Conservation (phyloP, 2,329 filamentous ascomycete genomes). For the Neofusicoccum sp. region DNA sequence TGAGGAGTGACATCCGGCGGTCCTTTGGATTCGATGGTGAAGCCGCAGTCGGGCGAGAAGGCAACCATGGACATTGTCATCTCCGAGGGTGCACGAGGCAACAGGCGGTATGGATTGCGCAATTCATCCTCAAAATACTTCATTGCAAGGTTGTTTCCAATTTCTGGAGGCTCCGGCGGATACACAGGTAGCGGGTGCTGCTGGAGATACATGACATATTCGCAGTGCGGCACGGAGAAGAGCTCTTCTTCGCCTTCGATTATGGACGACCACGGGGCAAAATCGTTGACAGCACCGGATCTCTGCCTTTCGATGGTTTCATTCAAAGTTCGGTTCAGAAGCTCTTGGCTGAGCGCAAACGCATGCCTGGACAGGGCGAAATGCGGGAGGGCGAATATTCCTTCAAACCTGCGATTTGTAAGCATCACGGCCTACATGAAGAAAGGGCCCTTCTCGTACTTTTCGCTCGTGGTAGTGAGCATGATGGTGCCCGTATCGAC, state of each 20-base stretch:
- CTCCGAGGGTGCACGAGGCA: conserved; percentile 53
- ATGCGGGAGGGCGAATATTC: conserved; percentile 87
- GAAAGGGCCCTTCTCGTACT: conserved; percentile 50
- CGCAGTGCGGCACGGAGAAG: conserved; percentile 74
- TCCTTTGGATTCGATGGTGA: conserved; percentile 63
- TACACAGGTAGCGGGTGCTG: conserved; percentile 55
- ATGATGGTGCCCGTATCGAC: conserved; percentile 77
- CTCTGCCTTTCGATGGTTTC: conserved; percentile 68
- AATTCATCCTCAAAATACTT: conserved; percentile 61
- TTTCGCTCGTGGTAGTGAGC: conserved; percentile 88
- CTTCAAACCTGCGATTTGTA: conserved; percentile 59
- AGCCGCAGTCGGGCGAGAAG: conserved; percentile 70
- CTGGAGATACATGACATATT: conserved; percentile 86
- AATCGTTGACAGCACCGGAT: conserved; percentile 53
- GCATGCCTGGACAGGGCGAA: conserved; percentile 64
- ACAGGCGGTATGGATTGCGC: conserved; percentile 60
- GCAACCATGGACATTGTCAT: conserved; percentile 62
- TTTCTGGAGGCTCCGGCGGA: conserved; percentile 7
- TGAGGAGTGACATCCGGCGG: conserved; percentile 57
- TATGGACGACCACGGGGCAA: conserved; percentile 77
- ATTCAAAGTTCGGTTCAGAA: conserved; percentile 74
- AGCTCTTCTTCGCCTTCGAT: conserved; percentile 60
- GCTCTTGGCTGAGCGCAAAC: conserved; percentile 50
- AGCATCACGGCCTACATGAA: background rate
- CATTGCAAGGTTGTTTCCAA: conserved; percentile 35